Base-by-base conservation (phyloP, 2,329 filamentous ascomycete genomes). In the Myriosclerotinia duriaeana region DNA sequence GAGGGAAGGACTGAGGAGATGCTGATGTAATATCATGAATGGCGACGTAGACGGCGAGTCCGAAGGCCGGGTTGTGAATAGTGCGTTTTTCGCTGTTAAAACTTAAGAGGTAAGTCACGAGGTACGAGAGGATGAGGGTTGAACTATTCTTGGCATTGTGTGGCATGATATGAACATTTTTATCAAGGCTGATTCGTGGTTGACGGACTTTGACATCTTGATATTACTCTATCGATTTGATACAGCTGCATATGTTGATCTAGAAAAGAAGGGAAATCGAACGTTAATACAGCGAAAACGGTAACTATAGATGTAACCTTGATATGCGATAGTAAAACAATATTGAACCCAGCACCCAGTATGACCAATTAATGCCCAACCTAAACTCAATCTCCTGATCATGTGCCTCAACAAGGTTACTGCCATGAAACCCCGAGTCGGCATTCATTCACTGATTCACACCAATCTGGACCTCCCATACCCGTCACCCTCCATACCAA, bases 401-500 rank as follows among this genome's bases (percentile, higher is more conserved):
- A n/a, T 26, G n/a, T 22, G n/a, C n/a, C 48, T 50, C 40, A 17
- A 30, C 4, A 17, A 7, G 5, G 5, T 22, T 22, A 44, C 17
- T 38, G 5, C 3, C 48, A 50, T 50, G 4, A 50, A 26, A 48
- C 6, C 44, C 44, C 30, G 30, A 34, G 30, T n/a, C 11, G 44
- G 15, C 26, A n/a, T 26, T 54, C 26, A 42, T 38, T 48, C 7
- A 26, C 30, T 34, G 30, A 34, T 34, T 64, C 15, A 54, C n/a
- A 58, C 12, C 6, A 56, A 64, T 44, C 61, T 56, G 17, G 53
- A 38, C 7, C 61, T 56, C 2, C 38, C 40, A 56, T 56, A 58
- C 9, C 38, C 61, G 38, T 58, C 38, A 46, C 53, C 42, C 9
- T n/a, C 26, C 15, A 55, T 30, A 11, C 9, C 22, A n/a, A 22